phyloP scores from a whole-genome alignment of 176 grass and related monocot genomes.

The Ampelocalamus luodianensis region DNA sequence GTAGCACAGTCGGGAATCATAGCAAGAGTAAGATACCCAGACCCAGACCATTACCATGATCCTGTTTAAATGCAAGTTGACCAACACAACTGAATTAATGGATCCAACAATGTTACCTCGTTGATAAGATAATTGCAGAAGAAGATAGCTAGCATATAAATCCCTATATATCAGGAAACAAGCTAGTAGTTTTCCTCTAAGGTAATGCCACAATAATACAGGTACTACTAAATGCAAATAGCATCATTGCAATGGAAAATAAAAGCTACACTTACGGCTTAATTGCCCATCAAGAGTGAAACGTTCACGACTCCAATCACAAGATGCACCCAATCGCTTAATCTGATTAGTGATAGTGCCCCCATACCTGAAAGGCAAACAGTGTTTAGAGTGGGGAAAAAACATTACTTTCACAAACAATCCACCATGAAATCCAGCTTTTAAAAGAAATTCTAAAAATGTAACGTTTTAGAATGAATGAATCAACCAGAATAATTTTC shows the following conservation, averaged over 20 bases:
- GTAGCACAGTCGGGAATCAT: neutral
- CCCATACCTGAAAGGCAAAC: slow-evolving; percentile 75
- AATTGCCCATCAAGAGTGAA: slow-evolving; percentile 96
- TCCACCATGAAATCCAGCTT: neutral
- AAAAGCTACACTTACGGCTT: slow-evolving; percentile 71
- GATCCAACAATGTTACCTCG: slow-evolving; percentile 21
- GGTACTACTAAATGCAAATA: slow-evolving; percentile 20
- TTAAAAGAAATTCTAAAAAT: neutral
- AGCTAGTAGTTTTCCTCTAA: neutral
- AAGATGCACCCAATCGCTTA: slow-evolving; percentile 94
- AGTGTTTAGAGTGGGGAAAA: slow-evolving; percentile 33
- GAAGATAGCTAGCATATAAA: slow-evolving; percentile 24
- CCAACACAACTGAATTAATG: slow-evolving; percentile 23
- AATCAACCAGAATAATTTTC: slow-evolving; percentile 6
- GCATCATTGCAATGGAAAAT: slow-evolving; percentile 23
- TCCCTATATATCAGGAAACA: slow-evolving; percentile 16
- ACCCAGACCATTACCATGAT: slow-evolving; percentile 3
- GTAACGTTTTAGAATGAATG: slow-evolving; percentile 29
- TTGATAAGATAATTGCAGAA: slow-evolving; percentile 20
- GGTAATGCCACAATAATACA: slow-evolving; percentile 22
- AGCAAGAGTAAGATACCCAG: slow-evolving; percentile 27
- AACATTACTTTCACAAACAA: neutral
- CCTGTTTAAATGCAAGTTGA: slow-evolving; percentile 34
- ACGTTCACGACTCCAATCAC: slow-evolving; percentile 88
- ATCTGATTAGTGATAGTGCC: slow-evolving; percentile 96